Percentiles rank a stretch among this genome's conserved stretches.
These are phyloP conservation scores for Chrysoporthe cubensis DNA, from an alignment of 2,329 filamentous ascomycete genomes.

Conservation along the genomic window DNA sequence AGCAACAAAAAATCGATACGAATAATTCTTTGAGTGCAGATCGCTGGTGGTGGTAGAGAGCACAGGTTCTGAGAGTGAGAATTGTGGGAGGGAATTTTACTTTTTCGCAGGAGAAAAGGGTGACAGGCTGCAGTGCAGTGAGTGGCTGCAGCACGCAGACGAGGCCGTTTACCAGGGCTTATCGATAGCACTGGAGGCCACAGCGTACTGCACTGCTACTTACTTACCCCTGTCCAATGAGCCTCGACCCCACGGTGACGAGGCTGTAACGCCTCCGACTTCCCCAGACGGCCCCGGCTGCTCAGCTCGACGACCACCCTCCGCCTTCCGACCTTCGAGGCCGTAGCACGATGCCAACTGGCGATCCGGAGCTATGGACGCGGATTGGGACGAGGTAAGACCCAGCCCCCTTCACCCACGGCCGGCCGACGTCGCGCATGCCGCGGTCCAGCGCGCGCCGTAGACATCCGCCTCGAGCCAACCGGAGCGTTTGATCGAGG, in stretches of 20 bases:
- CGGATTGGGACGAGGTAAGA: constrained; percentile 70
- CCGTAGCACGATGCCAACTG: constrained; percentile 29
- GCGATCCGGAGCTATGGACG: constrained; percentile 55
- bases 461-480: neutral
- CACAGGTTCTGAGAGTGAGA: neutral
- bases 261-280: neutral
- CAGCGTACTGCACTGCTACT: no score
- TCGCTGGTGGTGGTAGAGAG: neutral
- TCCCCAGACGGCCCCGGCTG: constrained; percentile 2
- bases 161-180: neutral
- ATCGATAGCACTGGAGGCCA: constrained; percentile 18
- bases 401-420: constrained; percentile 13
- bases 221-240: neutral
- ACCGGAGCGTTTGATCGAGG: neutral
- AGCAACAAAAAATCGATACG: constrained; percentile 3
- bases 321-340: neutral
- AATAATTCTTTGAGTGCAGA: neutral
- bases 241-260: constrained; percentile 22
- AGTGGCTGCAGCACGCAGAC: neutral
- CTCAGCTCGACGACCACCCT: neutral
- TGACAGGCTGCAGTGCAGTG: neutral
- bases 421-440: neutral
- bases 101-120: neutral
- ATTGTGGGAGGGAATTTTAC: no score
- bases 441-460: neutral